Evolutionary conservation across 805 yeast genomes (phyloP), one percentile per base, ranked within the genome.

Genomic region (Cyberlindnera mississippiensis): DNA sequence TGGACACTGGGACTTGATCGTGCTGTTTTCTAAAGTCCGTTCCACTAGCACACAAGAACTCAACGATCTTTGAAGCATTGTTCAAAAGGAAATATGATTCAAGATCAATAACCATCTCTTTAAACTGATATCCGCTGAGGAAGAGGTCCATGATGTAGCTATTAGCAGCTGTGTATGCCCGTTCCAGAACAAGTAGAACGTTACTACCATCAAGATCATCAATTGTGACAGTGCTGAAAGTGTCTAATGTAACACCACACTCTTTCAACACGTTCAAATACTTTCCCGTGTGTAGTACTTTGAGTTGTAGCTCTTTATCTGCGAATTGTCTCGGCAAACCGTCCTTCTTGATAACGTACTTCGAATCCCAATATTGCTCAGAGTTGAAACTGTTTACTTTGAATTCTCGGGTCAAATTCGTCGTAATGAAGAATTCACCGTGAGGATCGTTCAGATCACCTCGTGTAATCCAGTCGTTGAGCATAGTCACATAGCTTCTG

Each of bases 261-360:
- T 73, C 78, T 41, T 77, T 72, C 33, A 85, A 69, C 3, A 91
- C 81, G 53, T 87, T 85, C 42, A 89, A 65, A 52, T 82, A 82
- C 61, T 88, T 90, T 2, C 99, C 99, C 0, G 96, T 86, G 38
- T 80, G 67, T 18, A 91, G 65, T 0, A 91, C 72, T 60, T 83
- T 82, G 37, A 72, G 71, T 50, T 84, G 84, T 6, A 80, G 57
- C 2, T 70, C 74, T 19, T 66, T 67, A 29, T 69, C 62, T 6
- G 68, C 63, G 45, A 91, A 77, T 48, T 82, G 88, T 41, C 73
- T 71, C 4, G 91, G 78, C 28, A 89, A 55, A 0, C 91, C 95
- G 53, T 86, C 95, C 37, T 74, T 74, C 37, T 90, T 71, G 14
- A 89, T 70, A 6, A 85, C 73, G 59, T 76, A 93, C 45, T 86